These are phyloP conservation scores for Brassica cretica DNA, from an alignment of 345 rosid species.

Conservation along the genomic window DNA sequence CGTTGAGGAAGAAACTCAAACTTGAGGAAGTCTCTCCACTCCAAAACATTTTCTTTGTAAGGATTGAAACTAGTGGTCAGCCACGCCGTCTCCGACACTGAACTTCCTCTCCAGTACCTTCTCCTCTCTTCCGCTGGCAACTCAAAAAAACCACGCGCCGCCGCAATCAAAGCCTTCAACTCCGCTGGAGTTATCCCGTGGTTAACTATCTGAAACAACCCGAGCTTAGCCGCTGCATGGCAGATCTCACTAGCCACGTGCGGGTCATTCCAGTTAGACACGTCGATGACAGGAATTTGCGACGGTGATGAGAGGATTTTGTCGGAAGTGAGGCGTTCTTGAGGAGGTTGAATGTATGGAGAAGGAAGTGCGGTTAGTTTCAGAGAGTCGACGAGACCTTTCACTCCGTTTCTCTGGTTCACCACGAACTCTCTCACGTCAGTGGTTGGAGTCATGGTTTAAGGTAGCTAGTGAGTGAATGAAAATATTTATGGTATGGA, in stretches of 20 bases:
- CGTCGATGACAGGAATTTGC: slow-evolving; percentile 36
- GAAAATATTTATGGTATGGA: background rate
- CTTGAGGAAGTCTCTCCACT: slow-evolving; percentile 56
- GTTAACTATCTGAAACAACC: slow-evolving; percentile 41
- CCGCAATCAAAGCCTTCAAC: slow-evolving; percentile 31
- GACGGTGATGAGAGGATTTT: slow-evolving; percentile 30
- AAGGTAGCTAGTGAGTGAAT: background rate
- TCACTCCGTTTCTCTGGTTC: slow-evolving; percentile 46
- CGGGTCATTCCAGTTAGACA: slow-evolving; percentile 30
- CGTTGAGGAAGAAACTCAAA: slow-evolving; percentile 35
- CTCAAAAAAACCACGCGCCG: slow-evolving; percentile 45
- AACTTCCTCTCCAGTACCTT: slow-evolving; percentile 40
- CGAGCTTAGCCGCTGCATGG: slow-evolving; percentile 32
- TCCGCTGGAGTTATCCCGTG: slow-evolving; percentile 36
- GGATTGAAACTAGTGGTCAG: slow-evolving; percentile 40
- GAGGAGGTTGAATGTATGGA: slow-evolving; percentile 42
- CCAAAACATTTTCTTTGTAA: slow-evolving; percentile 35
- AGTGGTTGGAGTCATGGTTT: slow-evolving; percentile 6
- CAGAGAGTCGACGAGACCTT: slow-evolving; percentile 44
- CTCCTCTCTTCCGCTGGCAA: slow-evolving; percentile 41
- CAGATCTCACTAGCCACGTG: slow-evolving; percentile 28
- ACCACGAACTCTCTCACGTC: slow-evolving; percentile 44
- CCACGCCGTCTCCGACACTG: slow-evolving; percentile 40
- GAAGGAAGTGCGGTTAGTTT: slow-evolving; percentile 38
- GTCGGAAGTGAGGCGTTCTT: slow-evolving; percentile 40